Conservation (phyloP, 176 grass and related monocot species). For the Ananas comosus region DNA sequence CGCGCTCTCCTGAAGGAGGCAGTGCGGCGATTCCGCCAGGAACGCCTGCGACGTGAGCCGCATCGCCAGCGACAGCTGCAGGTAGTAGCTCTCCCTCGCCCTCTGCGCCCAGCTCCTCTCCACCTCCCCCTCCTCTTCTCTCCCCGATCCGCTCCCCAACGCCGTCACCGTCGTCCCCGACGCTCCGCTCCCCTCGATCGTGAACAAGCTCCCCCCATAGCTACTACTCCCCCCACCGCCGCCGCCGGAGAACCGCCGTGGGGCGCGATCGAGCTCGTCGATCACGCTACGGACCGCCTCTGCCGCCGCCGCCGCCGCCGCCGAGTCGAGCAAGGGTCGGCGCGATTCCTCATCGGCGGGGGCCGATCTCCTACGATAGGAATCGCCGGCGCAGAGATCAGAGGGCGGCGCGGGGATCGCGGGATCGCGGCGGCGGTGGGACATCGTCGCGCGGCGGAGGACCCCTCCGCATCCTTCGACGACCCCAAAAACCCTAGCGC, state of each 20-base stretch:
- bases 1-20: slow-evolving; percentile 14
- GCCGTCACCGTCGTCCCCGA: slow-evolving; percentile 34
- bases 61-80: slow-evolving; percentile 71
- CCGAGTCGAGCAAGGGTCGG: slow-evolving; percentile 5
- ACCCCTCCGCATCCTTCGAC: slow-evolving; percentile 1
- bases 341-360: slow-evolving; percentile 2
- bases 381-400: background rate
- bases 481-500: background rate
- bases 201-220: slow-evolving; percentile 35
- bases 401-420: background rate
- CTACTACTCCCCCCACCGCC: slow-evolving; percentile 22
- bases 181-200: slow-evolving; percentile 20
- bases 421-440: slow-evolving; percentile 1
- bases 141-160: slow-evolving; percentile 8
- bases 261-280: slow-evolving; percentile 1
- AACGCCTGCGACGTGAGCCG: slow-evolving; percentile 80
- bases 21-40: slow-evolving; percentile 43
- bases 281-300: background rate
- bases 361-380: background rate
- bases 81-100: slow-evolving; percentile 74
- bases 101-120: slow-evolving; percentile 50
- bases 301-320: background rate
- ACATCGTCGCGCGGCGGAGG: slow-evolving; percentile 10
- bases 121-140: background rate
- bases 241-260: slow-evolving; percentile 1